phyloP scores from a whole-genome alignment of 495 filamentous ascomycete genomes.

The Glutinoglossum americanum region DNA sequence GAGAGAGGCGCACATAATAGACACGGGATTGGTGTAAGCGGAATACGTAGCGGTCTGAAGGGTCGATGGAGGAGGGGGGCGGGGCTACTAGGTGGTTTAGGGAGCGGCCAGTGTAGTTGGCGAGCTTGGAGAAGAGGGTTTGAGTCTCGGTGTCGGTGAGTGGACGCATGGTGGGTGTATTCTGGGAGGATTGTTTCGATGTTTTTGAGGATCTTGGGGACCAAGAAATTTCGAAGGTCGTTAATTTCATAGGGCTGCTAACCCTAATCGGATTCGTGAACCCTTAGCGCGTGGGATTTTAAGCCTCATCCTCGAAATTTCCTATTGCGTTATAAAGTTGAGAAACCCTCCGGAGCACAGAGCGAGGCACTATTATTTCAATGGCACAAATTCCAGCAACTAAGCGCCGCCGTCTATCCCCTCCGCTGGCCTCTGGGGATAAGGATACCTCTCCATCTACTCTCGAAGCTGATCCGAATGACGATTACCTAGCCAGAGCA shows the following conservation, averaged over 20 bases:
- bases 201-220: neutral
- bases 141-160: constrained; percentile 54
- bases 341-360: too few species aligned
- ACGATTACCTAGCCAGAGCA: constrained; percentile 13
- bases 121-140: constrained; percentile 62
- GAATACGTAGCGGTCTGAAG: constrained; percentile 60
- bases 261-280: neutral
- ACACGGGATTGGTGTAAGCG: constrained; percentile 57
- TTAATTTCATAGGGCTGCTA: neutral
- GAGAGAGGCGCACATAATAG: constrained; percentile 67
- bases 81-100: constrained; percentile 63
- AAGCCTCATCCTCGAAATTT: neutral
- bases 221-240: neutral
- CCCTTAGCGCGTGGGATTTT: neutral
- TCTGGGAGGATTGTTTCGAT: neutral
- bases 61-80: constrained; percentile 27
- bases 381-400: constrained; percentile 28
- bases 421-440: constrained; percentile 19
- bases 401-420: constrained; percentile 34
- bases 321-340: neutral
- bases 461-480: constrained; percentile 10
- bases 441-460: constrained; percentile 18
- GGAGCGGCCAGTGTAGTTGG: constrained; percentile 58
- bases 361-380: constrained; percentile 11
- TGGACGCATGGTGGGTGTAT: constrained; percentile 34